These are phyloP conservation scores for Silybum marianum DNA, from an alignment of 129 eudicot species.

Conservation along the genomic window DNA sequence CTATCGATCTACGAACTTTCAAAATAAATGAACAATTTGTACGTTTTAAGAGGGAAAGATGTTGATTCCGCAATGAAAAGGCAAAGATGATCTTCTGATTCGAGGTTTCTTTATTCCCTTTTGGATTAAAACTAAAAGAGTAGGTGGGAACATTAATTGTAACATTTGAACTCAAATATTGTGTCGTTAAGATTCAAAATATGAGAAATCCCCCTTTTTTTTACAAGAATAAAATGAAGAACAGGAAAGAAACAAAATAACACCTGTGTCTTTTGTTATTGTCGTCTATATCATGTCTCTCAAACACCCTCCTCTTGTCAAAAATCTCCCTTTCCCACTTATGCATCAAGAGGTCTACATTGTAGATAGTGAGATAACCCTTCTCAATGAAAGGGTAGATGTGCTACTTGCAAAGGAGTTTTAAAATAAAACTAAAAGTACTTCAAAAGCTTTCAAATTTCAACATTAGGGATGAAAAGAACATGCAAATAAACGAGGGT, in stretches of 20 bases:
- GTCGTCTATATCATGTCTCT: constrained; percentile 15
- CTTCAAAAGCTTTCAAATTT: background rate
- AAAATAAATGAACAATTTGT: background rate
- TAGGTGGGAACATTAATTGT: constrained; percentile 21
- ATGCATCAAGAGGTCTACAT: background rate
- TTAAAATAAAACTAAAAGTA: background rate
- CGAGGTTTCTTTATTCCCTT: background rate
- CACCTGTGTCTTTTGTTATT: background rate
- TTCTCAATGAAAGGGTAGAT: background rate
- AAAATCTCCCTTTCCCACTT: background rate
- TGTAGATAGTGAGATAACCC: background rate
- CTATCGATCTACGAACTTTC: background rate
- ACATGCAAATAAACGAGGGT: background rate
- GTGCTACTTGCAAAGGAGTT: background rate
- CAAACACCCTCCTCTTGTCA: constrained; percentile 4
- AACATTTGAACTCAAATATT: constrained; percentile 13
- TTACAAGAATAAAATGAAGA: too few species aligned
- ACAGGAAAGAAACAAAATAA: too few species aligned
- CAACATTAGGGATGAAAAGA: background rate
- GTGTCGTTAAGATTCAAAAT: background rate
- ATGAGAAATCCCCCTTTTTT: too few species aligned
- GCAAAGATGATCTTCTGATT: background rate
- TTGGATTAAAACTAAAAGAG: background rate
- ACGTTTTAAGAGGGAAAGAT: background rate
- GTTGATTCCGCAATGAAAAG: background rate